Evolutionary conservation across 768 basidiomycete species (phyloP).

Genomic region (Mycena indigotica): DNA sequence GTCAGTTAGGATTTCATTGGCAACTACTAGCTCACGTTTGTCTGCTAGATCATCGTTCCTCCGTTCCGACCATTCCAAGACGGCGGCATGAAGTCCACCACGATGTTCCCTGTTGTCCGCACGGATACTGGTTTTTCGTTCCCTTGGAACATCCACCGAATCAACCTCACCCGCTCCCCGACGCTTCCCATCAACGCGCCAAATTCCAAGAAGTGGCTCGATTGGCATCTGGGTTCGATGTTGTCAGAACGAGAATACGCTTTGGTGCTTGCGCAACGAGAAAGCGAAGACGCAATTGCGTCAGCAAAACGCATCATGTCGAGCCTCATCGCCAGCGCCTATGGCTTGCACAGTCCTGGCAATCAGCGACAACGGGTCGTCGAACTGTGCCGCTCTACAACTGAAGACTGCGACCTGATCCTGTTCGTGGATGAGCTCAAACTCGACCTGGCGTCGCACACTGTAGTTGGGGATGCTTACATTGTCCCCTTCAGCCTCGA

Average conservation of each 20-base stretch:
- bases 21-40: not conserved
- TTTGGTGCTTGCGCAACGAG: constrained; percentile 32
- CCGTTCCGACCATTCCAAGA: constrained; percentile 24
- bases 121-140: constrained; percentile 13
- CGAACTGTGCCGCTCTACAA: constrained; percentile 18
- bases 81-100: constrained; percentile 23
- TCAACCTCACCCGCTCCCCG: constrained; percentile 34
- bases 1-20: constrained; percentile 27
- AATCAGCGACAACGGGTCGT: constrained; percentile 17
- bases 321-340: constrained; percentile 27
- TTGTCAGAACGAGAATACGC: constrained; percentile 31
- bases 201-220: constrained; percentile 31
- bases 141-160: constrained; percentile 35
- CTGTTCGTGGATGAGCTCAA: constrained; percentile 29
- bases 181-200: constrained; percentile 19
- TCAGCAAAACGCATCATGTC: constrained; percentile 36
- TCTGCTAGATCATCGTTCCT: constrained; percentile 16
- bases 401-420: constrained; percentile 26
- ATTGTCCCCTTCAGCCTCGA: constrained; percentile 17
- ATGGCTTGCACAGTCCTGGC: constrained; percentile 24
- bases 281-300: constrained; percentile 33
- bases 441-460: constrained; percentile 28
- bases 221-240: constrained; percentile 22
- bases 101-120: constrained; percentile 29
- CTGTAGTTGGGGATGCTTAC: constrained; percentile 28